Percentiles rank a stretch among this genome's conserved stretches.
Evolutionary conservation across 441 rosid genomes (phyloP).

Genomic region (Eutrema salsugineum): DNA sequence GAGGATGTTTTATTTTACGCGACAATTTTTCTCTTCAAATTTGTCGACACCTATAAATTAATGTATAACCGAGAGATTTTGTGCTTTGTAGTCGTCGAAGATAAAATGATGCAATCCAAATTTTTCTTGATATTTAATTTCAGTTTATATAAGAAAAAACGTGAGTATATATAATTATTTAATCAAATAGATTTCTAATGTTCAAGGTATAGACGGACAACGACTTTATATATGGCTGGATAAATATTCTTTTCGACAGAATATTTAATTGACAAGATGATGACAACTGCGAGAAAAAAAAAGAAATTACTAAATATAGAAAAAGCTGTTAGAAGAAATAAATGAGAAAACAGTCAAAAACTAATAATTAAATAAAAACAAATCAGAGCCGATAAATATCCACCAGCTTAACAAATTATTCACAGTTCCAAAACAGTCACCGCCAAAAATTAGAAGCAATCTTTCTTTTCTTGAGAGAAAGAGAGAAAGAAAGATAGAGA

Average conservation of each 20-base stretch:
- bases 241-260: neutral
- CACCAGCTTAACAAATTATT: constrained; percentile 10
- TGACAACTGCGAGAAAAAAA: neutral
- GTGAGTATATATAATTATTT: neutral
- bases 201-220: constrained; percentile 1
- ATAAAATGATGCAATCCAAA: neutral
- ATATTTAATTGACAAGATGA: neutral
- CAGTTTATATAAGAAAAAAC: neutral
- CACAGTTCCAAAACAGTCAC: constrained; percentile 10
- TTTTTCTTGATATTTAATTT: neutral
- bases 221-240: neutral
- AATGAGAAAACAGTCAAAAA: neutral
- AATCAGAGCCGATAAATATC: constrained; percentile 13
- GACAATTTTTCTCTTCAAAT: constrained; percentile 21
- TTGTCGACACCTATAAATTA: constrained; percentile 22
- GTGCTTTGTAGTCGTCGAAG: neutral
- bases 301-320: neutral
- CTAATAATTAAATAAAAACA: neutral
- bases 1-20: constrained; percentile 18
- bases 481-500: neutral
- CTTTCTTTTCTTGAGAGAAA: neutral
- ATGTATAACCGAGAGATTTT: neutral
- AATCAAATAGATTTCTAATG: neutral
- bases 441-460: constrained; percentile 6
- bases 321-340: neutral